Evolutionary conservation across 2,329 filamentous ascomycete genomes (phyloP).

Genomic region (Scortechinia acanthostroma): DNA sequence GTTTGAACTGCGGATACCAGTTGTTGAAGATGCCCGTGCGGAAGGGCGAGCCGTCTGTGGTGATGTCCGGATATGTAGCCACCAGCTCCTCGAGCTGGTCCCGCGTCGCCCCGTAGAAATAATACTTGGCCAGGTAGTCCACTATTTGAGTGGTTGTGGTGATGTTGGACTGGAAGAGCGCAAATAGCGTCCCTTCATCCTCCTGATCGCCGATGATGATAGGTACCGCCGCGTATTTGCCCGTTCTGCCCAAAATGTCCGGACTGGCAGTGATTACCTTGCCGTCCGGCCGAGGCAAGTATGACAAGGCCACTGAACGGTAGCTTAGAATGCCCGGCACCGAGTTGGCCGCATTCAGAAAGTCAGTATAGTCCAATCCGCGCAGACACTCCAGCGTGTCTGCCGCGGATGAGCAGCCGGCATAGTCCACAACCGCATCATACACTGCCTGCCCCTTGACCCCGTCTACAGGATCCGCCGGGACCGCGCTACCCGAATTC

Average conservation of each 20-base stretch:
- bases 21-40: constrained; percentile 63
- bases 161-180: constrained; percentile 63
- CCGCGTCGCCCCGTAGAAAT: constrained; percentile 48
- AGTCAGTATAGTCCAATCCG: constrained; percentile 43
- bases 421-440: constrained; percentile 47
- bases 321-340: constrained; percentile 65
- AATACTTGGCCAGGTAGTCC: constrained; percentile 50
- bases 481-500: constrained; percentile 61
- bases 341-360: constrained; percentile 62
- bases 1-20: constrained; percentile 71
- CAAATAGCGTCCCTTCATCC: constrained; percentile 73
- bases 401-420: constrained; percentile 48
- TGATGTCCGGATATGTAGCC: constrained; percentile 48
- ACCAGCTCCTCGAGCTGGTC: constrained; percentile 47
- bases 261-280: constrained; percentile 52
- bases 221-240: constrained; percentile 50
- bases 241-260: constrained; percentile 41
- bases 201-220: constrained; percentile 70
- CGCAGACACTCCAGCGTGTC: constrained; percentile 65
- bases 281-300: constrained; percentile 69
- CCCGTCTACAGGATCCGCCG: constrained; percentile 56
- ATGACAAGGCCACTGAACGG: constrained; percentile 62
- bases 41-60: constrained; percentile 63
- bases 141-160: constrained; percentile 50
- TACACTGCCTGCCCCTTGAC: constrained; percentile 60